Evolutionary conservation across 148 eudicot species (phyloP).

Genomic region (Rhododendron henanense): DNA sequence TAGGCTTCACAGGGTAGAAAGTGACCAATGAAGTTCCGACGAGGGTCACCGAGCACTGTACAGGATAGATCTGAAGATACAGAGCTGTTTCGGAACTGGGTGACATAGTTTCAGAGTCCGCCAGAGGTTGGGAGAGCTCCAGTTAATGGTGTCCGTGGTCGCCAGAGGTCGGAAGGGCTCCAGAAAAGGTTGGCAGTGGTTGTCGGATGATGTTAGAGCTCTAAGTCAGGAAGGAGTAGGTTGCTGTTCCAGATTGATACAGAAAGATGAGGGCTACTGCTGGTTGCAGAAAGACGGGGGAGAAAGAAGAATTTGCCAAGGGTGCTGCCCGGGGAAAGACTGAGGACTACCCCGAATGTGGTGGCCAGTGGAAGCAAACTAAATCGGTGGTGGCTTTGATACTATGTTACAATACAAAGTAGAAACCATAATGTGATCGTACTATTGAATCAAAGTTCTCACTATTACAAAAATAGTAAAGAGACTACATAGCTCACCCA

Average conservation of each 20-base stretch:
- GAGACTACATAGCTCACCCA: neutral
- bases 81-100: neutral
- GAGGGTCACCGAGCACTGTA: neutral
- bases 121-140: neutral
- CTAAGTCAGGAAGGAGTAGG: neutral
- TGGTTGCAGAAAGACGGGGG: neutral
- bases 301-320: neutral
- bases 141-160: neutral
- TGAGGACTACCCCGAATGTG: neutral
- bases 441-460: neutral
- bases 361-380: too few species aligned
- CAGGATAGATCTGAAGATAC: neutral
- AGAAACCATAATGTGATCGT: neutral
- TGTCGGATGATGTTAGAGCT: neutral
- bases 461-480: too few species aligned
- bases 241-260: neutral
- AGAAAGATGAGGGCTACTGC: neutral
- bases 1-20: neutral
- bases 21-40: neutral
- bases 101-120: neutral
- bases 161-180: neutral
- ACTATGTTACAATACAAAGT: neutral
- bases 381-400: too few species aligned
- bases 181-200: neutral
- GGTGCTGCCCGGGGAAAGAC: neutral